Base-by-base conservation (phyloP, 1,284 basidiomycete genomes). In the Heterobasidion irregulare region DNA sequence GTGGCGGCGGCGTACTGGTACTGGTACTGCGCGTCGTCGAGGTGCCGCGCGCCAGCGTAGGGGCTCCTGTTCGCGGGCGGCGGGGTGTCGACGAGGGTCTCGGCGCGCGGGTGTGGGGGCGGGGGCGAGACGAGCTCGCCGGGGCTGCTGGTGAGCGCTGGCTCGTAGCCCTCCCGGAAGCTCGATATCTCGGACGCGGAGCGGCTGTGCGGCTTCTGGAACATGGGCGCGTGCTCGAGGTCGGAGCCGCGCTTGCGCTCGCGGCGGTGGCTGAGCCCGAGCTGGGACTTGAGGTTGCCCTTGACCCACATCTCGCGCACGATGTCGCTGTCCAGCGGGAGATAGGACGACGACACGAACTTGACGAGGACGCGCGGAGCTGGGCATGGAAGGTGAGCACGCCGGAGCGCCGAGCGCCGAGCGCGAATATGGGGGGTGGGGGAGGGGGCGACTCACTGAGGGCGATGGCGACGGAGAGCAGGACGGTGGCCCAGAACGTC, bases 231-330 rank as follows among this genome's bases (percentile, higher is more conserved):
- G 15, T 76, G 74, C 69, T 89, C 86, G 2, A 79, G 65, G 56
- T 74, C 75, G 8, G 52, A 26, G 34, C 47, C 44, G n/a, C 57
- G 63, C 56, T 68, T 70, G 74, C 76, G 63, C 66, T 79, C 54
- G 61, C 71, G 59, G 53, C 83, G 74, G 64, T 83, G 85, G 47
- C 72, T 68, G 55, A 95, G 79, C 0, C 92, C 92, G 0, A 95
- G 77, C 51, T 79, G 81, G 58, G 90, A 87, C 66, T 95, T 94
- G 55, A 95, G 76, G 64, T 92, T 83, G 5, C 92, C 92, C 51
- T 72, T 69, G 6, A 94, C 87, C 92, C 92, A 95, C 75, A 84
- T 86, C 70, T 97, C 94, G 18, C 94, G 84, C 9, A 97, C 76
- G 58, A 96, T 86, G 63, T 95, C 90, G 67, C 82, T 84, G 73